These are phyloP conservation scores for Micromonas commoda DNA, from an alignment of 139 green algal species.

Conservation along the genomic window DNA sequence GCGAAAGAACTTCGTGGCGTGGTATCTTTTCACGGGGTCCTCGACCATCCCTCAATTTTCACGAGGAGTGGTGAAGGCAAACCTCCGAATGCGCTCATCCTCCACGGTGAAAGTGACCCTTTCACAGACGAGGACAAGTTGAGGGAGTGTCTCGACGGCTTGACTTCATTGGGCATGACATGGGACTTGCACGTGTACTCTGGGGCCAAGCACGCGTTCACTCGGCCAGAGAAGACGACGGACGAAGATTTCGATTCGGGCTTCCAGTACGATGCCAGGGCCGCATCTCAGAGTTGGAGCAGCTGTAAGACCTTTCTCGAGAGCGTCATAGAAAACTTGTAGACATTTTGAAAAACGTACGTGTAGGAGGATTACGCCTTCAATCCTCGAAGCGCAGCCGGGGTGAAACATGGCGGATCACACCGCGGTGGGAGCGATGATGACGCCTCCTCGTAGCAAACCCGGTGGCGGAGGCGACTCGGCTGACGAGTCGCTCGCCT, in stretches of 20 bases:
- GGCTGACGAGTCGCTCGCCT: too few species aligned
- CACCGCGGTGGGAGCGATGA: neutral
- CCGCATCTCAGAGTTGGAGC: constrained; percentile 25
- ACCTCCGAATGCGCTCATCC: neutral
- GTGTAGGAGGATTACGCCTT: neutral
- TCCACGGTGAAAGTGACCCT: constrained; percentile 14
- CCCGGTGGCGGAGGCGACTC: too few species aligned
- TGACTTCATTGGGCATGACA: neutral
- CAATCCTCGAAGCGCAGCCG: neutral
- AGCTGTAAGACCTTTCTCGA: neutral
- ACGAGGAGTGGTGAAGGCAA: neutral
- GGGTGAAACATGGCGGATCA: neutral
- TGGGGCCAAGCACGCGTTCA: constrained; percentile 23
- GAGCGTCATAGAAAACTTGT: neutral
- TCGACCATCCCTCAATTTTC: neutral
- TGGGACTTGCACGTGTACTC: neutral
- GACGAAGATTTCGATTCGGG: constrained; percentile 9
- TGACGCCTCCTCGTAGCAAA: neutral
- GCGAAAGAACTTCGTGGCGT: constrained; percentile 1
- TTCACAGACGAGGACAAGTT: neutral
- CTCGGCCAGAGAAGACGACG: constrained; percentile 27
- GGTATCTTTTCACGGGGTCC: constrained; percentile 24
- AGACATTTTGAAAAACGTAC: neutral
- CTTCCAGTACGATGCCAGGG: constrained; percentile 23
- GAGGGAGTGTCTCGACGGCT: neutral